Evolutionary conservation across 176 grass and related monocot species (phyloP), one percentile per base, ranked within the genome.

Genomic region (Ensete glaucum): DNA sequence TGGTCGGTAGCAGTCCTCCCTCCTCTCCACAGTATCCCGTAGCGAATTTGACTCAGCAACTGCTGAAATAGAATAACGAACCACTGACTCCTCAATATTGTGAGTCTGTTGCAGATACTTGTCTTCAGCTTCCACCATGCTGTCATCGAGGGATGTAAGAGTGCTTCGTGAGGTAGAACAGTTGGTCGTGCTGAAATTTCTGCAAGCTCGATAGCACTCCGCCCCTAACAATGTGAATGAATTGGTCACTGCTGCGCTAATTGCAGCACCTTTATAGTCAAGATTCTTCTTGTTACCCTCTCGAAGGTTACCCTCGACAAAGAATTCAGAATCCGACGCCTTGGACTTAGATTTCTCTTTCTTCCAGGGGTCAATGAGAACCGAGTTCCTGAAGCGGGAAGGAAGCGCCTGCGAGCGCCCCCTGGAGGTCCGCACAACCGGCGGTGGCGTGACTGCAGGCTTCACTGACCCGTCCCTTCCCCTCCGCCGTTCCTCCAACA

Each of bases 361-460:
- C 50, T 72, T 86, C 52, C 12, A 70, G 23, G 77, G 55, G 52
- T 73, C 52, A 65, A 82, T 69, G 53, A 69, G 53, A 27, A 62
- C 57, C 11, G 90, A 83, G 16, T 89, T 80, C 82, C 67, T 63
- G 68, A 93, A 84, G 34, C 86, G 82, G 53, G 94, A 87, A 73
- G 94, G 90, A 67, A 82, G 64, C 25, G 50, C 53, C 59, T 79
- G 84, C 53, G 80, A 26, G 83, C 90, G 74, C 69, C 87, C 81
- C 82, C 85, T 79, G 9, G 54, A 62, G 65, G 84, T 79, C 84
- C 84, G 85, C 87, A 71, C 79, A 65, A 53, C 51, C 66, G 67
- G 62, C 11, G 67, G 48, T 25, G 20, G 1, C 16, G 14, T 50
- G 11, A 48, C 27, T 48, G 43, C 15, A 70, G 16, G 67, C 67